A percentile compares a stretch with the other conserved stretches of the same genome.
Conservation (phyloP, 768 basidiomycete species). For the Amanita polypyramis region DNA sequence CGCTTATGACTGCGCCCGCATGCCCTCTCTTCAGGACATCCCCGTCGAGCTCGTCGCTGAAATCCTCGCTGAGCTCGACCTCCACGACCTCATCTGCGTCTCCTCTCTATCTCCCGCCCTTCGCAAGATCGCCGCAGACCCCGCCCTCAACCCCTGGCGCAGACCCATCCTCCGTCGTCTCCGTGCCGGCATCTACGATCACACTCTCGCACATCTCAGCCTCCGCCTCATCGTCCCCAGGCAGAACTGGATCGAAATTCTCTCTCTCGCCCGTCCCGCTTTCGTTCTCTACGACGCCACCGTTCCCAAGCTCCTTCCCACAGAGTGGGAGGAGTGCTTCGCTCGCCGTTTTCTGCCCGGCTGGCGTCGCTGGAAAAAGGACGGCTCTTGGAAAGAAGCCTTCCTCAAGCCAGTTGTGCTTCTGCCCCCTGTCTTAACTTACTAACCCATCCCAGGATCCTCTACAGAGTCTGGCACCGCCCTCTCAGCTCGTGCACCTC, state of each 20-base stretch:
- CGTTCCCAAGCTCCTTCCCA: conserved; percentile 52
- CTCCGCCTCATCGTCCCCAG: conserved; percentile 56
- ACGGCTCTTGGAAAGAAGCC: conserved; percentile 50
- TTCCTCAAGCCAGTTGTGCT: conserved; percentile 47
- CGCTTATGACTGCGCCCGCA: background rate
- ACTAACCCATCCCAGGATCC: conserved; percentile 27
- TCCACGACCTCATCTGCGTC: conserved; percentile 44
- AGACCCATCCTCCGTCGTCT: conserved; percentile 56
- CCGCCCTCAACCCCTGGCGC: conserved; percentile 68
- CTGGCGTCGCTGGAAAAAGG: conserved; percentile 65
- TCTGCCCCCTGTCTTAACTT: conserved; percentile 7
- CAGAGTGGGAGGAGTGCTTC: conserved; percentile 73
- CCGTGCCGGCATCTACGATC: conserved; percentile 33
- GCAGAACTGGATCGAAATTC: conserved; percentile 72
- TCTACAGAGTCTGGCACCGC: conserved; percentile 63
- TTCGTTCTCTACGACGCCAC: conserved; percentile 63
- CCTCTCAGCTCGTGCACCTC: conserved; percentile 57
- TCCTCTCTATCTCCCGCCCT: conserved; percentile 55
- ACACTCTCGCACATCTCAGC: conserved; percentile 45
- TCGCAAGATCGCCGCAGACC: conserved; percentile 46
- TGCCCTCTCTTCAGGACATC: background rate
- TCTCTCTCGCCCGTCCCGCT: conserved; percentile 47
- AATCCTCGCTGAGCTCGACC: conserved; percentile 58
- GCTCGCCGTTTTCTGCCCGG: conserved; percentile 62
- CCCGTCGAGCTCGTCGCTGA: conserved; percentile 74